Evolutionary conservation across 2,329 filamentous ascomycete species (phyloP).

Genomic region (Talaromyces sp.): DNA sequence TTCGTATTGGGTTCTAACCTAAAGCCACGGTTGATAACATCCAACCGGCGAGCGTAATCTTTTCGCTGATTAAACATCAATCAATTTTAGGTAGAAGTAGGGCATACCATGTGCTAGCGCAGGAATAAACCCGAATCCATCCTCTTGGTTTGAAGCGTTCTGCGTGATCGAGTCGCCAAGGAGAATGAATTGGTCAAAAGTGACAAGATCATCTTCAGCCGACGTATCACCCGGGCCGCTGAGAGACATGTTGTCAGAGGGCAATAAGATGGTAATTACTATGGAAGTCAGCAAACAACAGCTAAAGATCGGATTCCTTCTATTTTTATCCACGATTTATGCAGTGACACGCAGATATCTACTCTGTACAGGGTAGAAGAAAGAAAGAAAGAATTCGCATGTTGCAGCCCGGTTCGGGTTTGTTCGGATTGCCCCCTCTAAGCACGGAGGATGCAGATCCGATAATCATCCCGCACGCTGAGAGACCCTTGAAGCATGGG

Average conservation of each 20-base stretch:
- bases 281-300: neutral
- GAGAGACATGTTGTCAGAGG: neutral
- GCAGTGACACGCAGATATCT: neutral
- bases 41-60: slow-evolving; percentile 68
- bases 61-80: slow-evolving; percentile 29
- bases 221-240: neutral
- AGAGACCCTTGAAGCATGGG: neutral
- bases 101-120: slow-evolving; percentile 60
- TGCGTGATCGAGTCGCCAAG: slow-evolving; percentile 89
- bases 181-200: slow-evolving; percentile 70
- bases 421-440: neutral
- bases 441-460: neutral
- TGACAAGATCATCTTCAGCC: neutral
- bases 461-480: neutral
- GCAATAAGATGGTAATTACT: neutral
- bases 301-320: neutral
- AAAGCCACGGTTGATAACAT: slow-evolving; percentile 83
- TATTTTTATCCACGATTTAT: neutral
- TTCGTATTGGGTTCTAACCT: slow-evolving; percentile 38
- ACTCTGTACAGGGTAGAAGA: no score
- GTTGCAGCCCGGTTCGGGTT: no score
- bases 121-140: slow-evolving; percentile 71
- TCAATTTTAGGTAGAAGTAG: slow-evolving; percentile 5
- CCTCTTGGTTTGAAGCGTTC: slow-evolving; percentile 52
- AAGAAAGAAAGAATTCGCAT: neutral